A percentile compares a stretch with the other conserved stretches of the same genome.
Evolutionary conservation across 495 filamentous ascomycete species (phyloP).

Genomic region (Neurospora terricola): DNA sequence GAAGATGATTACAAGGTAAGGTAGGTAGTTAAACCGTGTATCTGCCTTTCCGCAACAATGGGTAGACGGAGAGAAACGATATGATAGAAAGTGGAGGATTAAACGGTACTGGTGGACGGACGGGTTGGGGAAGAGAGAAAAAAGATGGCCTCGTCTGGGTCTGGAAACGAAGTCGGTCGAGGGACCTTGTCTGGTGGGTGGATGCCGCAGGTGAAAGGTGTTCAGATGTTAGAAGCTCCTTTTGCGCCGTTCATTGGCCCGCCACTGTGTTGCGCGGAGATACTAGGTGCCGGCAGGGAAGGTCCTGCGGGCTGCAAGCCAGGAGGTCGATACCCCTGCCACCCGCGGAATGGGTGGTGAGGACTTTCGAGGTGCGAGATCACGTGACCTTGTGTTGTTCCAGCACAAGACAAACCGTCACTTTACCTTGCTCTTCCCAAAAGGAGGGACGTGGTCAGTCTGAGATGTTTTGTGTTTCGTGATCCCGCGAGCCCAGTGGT

Average conservation of each 20-base stretch:
- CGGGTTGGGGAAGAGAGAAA: constrained; percentile 1
- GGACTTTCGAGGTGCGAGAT: neutral
- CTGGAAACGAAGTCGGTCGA: neutral
- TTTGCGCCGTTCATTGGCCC: constrained; percentile 1
- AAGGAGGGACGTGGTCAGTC: neutral
- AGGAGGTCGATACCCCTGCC: neutral
- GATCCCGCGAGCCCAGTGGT: neutral
- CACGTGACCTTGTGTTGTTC: neutral
- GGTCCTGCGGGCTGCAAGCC: neutral
- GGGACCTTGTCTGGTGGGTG: neutral
- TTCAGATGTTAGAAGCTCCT: constrained; percentile 22
- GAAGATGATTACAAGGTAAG: neutral
- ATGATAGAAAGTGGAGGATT: neutral
- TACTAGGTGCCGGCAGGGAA: neutral
- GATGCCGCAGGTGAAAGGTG: constrained; percentile 25
- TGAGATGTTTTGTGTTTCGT: neutral
- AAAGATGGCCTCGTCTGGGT: constrained; percentile 3
- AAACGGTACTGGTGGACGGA: neutral
- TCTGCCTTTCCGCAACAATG: neutral
- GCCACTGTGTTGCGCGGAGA: neutral
- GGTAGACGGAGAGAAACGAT: neutral
- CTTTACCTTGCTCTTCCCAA: neutral
- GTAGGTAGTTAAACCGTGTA: neutral
- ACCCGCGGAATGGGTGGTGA: neutral
- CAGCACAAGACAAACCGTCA: neutral